phyloP scores from a whole-genome alignment of 2,329 filamentous ascomycete species.

The Xenoacremonium recifei region DNA sequence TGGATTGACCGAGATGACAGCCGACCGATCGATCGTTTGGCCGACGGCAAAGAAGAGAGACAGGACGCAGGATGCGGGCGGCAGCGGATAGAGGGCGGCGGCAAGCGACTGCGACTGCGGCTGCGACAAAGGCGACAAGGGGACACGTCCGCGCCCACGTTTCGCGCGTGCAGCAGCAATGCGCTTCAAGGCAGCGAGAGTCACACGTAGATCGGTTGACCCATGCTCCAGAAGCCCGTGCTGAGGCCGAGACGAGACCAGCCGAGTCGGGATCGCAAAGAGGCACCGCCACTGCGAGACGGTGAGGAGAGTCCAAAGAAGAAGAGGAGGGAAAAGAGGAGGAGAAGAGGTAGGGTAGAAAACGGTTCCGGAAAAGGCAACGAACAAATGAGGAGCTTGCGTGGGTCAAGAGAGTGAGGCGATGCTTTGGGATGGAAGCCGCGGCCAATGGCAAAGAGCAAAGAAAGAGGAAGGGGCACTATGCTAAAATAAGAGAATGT shows the following conservation, averaged over 20 bases:
- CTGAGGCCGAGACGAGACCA: no score
- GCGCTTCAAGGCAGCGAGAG: slow-evolving; percentile 5
- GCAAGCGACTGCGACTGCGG: no score
- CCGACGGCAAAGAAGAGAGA: background rate
- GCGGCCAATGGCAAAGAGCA: slow-evolving; percentile 1
- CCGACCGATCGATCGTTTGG: background rate
- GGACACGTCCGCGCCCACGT: background rate
- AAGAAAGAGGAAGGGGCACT: background rate
- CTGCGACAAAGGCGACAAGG: no score
- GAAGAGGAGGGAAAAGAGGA: background rate
- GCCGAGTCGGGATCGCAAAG: background rate
- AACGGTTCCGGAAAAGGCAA: no score
- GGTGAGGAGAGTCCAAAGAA: background rate
- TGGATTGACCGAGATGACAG: background rate
- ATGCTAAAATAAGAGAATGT: background rate
- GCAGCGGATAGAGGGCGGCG: no score
- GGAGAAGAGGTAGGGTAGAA: no score
- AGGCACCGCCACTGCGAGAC: no score
- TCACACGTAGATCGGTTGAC: slow-evolving; percentile 9
- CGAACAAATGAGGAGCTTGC: background rate
- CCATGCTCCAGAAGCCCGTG: slow-evolving; percentile 1
- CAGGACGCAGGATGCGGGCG: background rate
- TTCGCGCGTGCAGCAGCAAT: background rate
- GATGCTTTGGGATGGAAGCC: background rate
- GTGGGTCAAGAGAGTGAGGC: background rate